phyloP scores from a whole-genome alignment of 805 yeast genomes.

The Wickerhamomyces canadensis region DNA sequence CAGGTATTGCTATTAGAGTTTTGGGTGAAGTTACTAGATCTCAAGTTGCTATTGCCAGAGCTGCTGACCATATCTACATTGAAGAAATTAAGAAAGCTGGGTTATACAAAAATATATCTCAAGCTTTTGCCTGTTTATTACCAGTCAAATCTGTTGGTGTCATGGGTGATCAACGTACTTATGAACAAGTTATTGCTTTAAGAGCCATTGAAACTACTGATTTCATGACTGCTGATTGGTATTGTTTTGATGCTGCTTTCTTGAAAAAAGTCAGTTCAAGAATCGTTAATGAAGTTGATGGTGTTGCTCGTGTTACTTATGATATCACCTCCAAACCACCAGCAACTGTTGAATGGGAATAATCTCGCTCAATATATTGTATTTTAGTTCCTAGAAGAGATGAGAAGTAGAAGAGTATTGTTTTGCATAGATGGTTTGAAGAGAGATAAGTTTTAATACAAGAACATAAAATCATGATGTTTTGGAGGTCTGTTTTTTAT shows the following conservation, averaged over 20 bases:
- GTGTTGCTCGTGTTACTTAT: slow-evolving; percentile 98
- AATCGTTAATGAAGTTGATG: slow-evolving; percentile 97
- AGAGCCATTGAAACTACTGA: slow-evolving; percentile 97
- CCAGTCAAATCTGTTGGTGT: slow-evolving; percentile 99
- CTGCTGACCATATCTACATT: slow-evolving; percentile 93
- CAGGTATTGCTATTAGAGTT: slow-evolving; percentile 98
- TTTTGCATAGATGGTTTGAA: neutral
- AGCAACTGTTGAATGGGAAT: slow-evolving; percentile 99
- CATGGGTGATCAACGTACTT: slow-evolving; percentile 99
- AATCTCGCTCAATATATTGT: slow-evolving; percentile 17
- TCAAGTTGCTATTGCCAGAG: slow-evolving; percentile 95
- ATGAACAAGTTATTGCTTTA: slow-evolving; percentile 97
- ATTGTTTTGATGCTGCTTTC: slow-evolving; percentile 84
- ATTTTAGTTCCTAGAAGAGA: neutral
- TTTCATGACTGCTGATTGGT: slow-evolving; percentile 99
- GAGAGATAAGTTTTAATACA: too few species aligned
- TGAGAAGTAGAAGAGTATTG: neutral
- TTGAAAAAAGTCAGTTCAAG: slow-evolving; percentile 90
- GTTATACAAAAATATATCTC: slow-evolving; percentile 85
- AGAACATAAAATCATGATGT: too few species aligned
- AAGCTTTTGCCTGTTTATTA: slow-evolving; percentile 94
- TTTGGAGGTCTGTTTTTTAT: neutral
- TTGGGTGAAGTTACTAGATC: slow-evolving; percentile 92
- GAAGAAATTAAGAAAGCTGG: slow-evolving; percentile 95
- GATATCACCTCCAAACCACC: slow-evolving; percentile 99